These are phyloP conservation scores for Delitschia confertaspora DNA, from an alignment of 495 filamentous ascomycete genomes.

Conservation along the genomic window DNA sequence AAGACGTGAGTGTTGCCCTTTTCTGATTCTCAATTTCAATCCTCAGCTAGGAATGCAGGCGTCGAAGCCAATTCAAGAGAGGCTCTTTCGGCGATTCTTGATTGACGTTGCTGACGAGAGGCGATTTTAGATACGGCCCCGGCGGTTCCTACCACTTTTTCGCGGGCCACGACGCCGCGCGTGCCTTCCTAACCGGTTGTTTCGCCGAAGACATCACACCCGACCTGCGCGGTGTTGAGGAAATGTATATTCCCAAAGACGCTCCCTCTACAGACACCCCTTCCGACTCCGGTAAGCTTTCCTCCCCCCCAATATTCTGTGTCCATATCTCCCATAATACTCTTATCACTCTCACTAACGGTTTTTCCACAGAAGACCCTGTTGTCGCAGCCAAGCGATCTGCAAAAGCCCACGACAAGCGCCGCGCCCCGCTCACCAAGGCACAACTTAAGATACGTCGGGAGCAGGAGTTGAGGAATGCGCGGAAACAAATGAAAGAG, in stretches of 20 bases:
- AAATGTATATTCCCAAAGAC: slow-evolving; percentile 76
- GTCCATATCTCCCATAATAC: no score
- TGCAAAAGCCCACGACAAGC: no score
- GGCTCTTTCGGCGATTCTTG: no score
- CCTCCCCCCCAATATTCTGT: slow-evolving; percentile 1
- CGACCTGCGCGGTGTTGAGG: slow-evolving; percentile 78
- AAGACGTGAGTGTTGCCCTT: slow-evolving; percentile 41
- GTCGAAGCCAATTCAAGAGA: no score
- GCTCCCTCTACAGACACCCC: background rate
- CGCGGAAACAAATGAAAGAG: slow-evolving; percentile 47
- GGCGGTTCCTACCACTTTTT: slow-evolving; percentile 86
- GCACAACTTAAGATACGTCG: slow-evolving; percentile 41
- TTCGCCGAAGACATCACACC: slow-evolving; percentile 76
- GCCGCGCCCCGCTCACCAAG: slow-evolving; percentile 41
- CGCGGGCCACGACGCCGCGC: slow-evolving; percentile 74
- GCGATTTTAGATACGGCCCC: slow-evolving; percentile 71
- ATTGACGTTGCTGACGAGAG: no score
- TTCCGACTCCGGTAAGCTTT: background rate
- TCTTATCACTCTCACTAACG: no score
- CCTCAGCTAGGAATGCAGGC: background rate
- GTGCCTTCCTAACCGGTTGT: slow-evolving; percentile 94
- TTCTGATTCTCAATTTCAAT: background rate
- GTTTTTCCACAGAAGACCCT: no score
- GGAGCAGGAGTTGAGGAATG: slow-evolving; percentile 42
- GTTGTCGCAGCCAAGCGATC: no score